phyloP scores from a whole-genome alignment of 73 alveolate genomes.

The Blepharisma stoltei region DNA sequence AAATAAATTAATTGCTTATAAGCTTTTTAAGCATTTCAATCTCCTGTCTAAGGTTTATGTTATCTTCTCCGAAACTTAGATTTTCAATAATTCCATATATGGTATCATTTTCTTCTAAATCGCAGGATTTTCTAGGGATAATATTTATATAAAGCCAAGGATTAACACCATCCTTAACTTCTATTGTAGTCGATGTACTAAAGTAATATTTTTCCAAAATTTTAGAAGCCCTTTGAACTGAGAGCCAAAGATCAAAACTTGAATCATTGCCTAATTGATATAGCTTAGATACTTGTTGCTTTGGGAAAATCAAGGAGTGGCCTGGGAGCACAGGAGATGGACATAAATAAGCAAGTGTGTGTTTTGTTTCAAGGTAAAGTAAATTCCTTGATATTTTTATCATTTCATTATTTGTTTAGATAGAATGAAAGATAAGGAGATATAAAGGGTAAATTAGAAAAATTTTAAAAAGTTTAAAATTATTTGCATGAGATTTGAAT shows the following conservation, averaged over 20 bases:
- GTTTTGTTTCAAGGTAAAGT: not conserved
- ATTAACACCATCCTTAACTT: not conserved
- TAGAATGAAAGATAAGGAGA: no score
- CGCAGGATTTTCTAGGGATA: not conserved
- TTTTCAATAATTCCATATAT: not conserved
- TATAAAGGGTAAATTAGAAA: no score
- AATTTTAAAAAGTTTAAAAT: no score
- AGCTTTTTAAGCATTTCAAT: no score
- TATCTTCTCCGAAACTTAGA: not conserved
- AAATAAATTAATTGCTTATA: no score
- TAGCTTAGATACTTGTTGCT: not conserved
- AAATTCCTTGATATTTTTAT: not conserved
- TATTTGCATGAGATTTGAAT: no score
- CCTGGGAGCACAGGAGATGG: slow-evolving; percentile 6
- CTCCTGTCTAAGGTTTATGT: not conserved
- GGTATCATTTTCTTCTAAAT: not conserved
- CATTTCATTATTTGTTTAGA: not conserved
- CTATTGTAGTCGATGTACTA: slow-evolving; percentile 2
- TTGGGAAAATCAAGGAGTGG: not conserved
- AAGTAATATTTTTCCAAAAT: not conserved
- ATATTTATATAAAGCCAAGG: not conserved
- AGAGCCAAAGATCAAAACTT: not conserved
- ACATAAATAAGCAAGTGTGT: not conserved
- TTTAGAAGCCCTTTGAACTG: not conserved
- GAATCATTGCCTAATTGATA: not conserved